Percentiles rank a stretch among this genome's conserved stretches.
phyloP scores from a whole-genome alignment of 2,329 filamentous ascomycete genomes.

The Metarhizium sp. region DNA sequence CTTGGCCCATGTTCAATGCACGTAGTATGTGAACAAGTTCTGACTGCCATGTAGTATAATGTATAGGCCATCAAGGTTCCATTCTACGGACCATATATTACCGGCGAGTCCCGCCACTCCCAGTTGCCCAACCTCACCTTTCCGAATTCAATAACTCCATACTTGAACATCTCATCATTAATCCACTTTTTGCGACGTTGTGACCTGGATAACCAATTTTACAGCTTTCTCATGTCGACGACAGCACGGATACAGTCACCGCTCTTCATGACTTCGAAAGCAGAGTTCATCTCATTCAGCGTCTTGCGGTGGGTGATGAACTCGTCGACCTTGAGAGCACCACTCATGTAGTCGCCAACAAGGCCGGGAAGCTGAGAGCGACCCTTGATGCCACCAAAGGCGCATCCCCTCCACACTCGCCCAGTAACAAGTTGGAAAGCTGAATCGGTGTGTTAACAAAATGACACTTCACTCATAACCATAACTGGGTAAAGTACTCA shows the following conservation, averaged over 20 bases:
- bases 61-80: constrained; percentile 3
- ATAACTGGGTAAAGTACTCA: constrained; percentile 41
- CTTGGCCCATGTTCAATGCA: background rate
- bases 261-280: constrained; percentile 88
- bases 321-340: constrained; percentile 94
- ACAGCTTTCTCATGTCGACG: constrained; percentile 51
- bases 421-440: constrained; percentile 98
- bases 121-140: background rate
- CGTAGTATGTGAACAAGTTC: background rate
- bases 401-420: constrained; percentile 95
- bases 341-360: constrained; percentile 80
- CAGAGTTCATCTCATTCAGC: constrained; percentile 74
- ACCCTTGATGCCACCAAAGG: constrained; percentile 97
- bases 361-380: constrained; percentile 83
- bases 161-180: background rate
- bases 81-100: background rate
- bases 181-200: background rate
- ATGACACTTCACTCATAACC: background rate
- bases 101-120: background rate
- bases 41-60: background rate
- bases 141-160: background rate
- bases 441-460: constrained; percentile 25
- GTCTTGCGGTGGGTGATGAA: constrained; percentile 96
- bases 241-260: constrained; percentile 97
- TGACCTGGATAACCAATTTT: background rate